Conservation (phyloP, 2,329 filamentous ascomycete genomes). For the Penicillium nordicum region DNA sequence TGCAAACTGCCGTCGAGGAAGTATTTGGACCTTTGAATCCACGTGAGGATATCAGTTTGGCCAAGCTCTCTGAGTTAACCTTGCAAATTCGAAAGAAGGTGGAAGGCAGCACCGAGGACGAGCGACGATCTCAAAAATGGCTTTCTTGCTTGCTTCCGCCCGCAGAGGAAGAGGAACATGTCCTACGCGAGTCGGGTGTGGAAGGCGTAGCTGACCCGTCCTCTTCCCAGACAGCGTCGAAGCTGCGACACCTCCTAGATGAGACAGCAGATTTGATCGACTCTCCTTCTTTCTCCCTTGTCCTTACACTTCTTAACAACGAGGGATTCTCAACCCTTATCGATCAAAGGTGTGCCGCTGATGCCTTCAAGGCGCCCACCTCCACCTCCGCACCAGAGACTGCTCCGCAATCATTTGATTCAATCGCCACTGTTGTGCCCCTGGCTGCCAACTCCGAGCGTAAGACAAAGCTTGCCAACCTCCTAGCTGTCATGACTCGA, state of each 20-base stretch:
- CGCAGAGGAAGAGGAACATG: slow-evolving; percentile 71
- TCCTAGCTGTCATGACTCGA: slow-evolving; percentile 82
- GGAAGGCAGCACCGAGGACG: slow-evolving; percentile 68
- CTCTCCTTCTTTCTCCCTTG: slow-evolving; percentile 83
- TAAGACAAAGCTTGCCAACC: slow-evolving; percentile 76
- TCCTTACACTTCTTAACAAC: slow-evolving; percentile 82
- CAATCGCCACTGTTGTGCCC: slow-evolving; percentile 42
- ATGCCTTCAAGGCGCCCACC: slow-evolving; percentile 64
- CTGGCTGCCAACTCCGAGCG: slow-evolving; percentile 35
- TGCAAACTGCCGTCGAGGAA: slow-evolving; percentile 80
- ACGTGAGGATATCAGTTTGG: slow-evolving; percentile 79
- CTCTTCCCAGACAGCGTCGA: slow-evolving; percentile 38
- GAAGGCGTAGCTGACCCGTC: slow-evolving; percentile 40
- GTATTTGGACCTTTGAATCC: slow-evolving; percentile 88
- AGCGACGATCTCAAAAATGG: slow-evolving; percentile 67
- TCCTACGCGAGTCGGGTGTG: slow-evolving; percentile 83
- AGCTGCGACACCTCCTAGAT: slow-evolving; percentile 80
- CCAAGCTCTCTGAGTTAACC: slow-evolving; percentile 74
- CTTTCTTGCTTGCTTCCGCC: slow-evolving; percentile 79
- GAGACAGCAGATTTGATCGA: slow-evolving; percentile 96
- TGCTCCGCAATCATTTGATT: slow-evolving; percentile 43
- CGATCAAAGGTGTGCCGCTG: slow-evolving; percentile 73
- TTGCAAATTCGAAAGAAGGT: slow-evolving; percentile 79
- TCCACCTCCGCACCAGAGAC: slow-evolving; percentile 39
- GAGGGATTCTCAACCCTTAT: slow-evolving; percentile 80